Evolutionary conservation across 208 protist genomes (phyloP), one percentile per base, ranked within the genome.

Genomic region (Trypanosoma brucei): DNA sequence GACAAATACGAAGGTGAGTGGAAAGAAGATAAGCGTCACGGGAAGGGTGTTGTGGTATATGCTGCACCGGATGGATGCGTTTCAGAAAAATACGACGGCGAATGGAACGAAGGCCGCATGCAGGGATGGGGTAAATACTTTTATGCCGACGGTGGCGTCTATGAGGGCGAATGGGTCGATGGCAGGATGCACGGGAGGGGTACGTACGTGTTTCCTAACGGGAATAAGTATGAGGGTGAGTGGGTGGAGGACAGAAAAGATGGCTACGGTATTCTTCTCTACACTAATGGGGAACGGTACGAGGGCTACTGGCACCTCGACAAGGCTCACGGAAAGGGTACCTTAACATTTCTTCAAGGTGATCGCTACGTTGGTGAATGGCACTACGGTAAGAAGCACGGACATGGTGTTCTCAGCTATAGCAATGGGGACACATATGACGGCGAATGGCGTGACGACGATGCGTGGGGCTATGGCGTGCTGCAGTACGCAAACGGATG

Each of bases 211-310:
- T 98, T 96, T 79, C 82, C 91, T 46, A 93, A 97, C 72, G 94
- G 94, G 62, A 95, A 97, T 83, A 94, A 89, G 69, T 98, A 98
- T 79, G 93, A 96, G 55, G 94, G 94, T 42, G 92, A 98, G 66
- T 98, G 94, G 94, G 72, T 86, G 8, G 88, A 91, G 33, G 93
- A 92, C 55, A 88, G 94, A 53, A 97, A 97, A 75, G 85, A 97
- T 69, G 90, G 90, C 56, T 91, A 94, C 66, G 88, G 86, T 65
- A 85, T 92, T 53, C 80, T 96, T 59, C 84, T 78, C 31, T 96
- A 96, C 76, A 76, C 86, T 55, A 93, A 91, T 69, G 90, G 90
- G n/a, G 85, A 92, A 78, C 79, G 83, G 50, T 91, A 92, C 65
- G 86, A 91, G 70, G 90, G 86, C 48, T 91, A 90, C 71, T 95